Conservation (phyloP, 169 alveolate genomes). For the Babesia ovis region DNA sequence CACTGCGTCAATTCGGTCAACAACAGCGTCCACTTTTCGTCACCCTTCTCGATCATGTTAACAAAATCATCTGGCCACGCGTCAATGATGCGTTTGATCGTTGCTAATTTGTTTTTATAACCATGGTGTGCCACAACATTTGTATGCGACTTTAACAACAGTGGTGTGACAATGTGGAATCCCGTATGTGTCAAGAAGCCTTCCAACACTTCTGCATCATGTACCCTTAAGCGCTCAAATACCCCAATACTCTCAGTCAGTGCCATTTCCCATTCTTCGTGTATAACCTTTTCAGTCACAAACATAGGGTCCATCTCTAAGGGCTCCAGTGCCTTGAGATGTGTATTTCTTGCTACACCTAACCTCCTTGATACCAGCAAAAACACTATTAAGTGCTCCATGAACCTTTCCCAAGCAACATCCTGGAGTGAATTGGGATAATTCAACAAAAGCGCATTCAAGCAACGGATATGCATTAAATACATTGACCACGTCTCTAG, state of each 20-base stretch:
- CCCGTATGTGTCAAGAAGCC: conserved; percentile 23
- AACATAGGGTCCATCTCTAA: conserved; percentile 5
- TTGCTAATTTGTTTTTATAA: background rate
- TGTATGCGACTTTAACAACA: conserved; percentile 1
- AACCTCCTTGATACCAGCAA: background rate
- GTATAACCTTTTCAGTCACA: background rate
- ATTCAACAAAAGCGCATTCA: conserved; percentile 21
- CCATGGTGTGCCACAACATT: background rate
- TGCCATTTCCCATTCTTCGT: conserved; percentile 19
- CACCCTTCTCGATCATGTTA: background rate
- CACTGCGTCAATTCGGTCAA: background rate
- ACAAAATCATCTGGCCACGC: conserved; percentile 28
- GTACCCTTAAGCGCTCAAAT: conserved; percentile 25
- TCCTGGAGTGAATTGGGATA: conserved; percentile 7
- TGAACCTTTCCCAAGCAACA: conserved; percentile 13
- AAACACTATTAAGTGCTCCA: conserved; percentile 19
- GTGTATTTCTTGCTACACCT: conserved; percentile 5
- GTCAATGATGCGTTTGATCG: conserved; percentile 7
- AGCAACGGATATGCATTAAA: conserved; percentile 15
- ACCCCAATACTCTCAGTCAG: conserved; percentile 17
- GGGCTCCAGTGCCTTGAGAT: conserved; percentile 10
- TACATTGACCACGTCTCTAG: conserved; percentile 19
- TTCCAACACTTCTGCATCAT: conserved; percentile 4
- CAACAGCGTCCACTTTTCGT: conserved; percentile 5
- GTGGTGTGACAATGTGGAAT: conserved; percentile 30